Evolutionary conservation across 257 asterid genomes (phyloP).

Genomic region (Lithospermum erythrorhizon): DNA sequence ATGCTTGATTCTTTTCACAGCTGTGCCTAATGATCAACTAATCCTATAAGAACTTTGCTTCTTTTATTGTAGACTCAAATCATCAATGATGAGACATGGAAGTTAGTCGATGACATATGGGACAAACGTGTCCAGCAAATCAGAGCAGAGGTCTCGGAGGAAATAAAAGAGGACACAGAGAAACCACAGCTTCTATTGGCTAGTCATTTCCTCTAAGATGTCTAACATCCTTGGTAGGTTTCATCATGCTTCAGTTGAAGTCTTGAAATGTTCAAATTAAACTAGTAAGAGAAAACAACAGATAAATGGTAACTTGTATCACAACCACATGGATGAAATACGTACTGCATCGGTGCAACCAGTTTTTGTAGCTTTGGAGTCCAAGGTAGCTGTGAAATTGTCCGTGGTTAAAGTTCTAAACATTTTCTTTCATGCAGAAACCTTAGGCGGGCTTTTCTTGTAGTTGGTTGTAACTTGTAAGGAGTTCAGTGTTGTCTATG

Average conservation of each 20-base stretch:
- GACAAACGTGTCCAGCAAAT: conserved; percentile 68
- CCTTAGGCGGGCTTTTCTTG: not conserved
- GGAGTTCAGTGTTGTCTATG: not conserved
- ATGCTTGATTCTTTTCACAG: not conserved
- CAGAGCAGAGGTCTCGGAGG: conserved; percentile 39
- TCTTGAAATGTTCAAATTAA: too few species aligned
- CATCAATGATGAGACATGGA: conserved; percentile 84
- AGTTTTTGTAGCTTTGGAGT: not conserved
- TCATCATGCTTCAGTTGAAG: not conserved
- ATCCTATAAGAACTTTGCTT: not conserved
- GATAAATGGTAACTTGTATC: too few species aligned
- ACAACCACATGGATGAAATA: not conserved
- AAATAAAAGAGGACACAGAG: conserved; percentile 50
- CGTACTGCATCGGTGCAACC: not conserved
- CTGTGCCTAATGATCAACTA: not conserved
- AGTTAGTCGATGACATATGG: conserved; percentile 74
- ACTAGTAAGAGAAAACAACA: too few species aligned
- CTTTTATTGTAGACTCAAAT: conserved; percentile 68
- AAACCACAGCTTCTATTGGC: conserved; percentile 79
- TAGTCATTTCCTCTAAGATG: conserved; percentile 56
- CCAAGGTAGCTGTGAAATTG: not conserved
- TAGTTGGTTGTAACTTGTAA: too few species aligned
- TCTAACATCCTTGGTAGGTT: not conserved
- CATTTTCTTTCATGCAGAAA: not conserved
- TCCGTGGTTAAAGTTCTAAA: not conserved